Evolutionary conservation across 2,329 filamentous ascomycete genomes (phyloP).

Genomic region (Xylariaceae sp.): DNA sequence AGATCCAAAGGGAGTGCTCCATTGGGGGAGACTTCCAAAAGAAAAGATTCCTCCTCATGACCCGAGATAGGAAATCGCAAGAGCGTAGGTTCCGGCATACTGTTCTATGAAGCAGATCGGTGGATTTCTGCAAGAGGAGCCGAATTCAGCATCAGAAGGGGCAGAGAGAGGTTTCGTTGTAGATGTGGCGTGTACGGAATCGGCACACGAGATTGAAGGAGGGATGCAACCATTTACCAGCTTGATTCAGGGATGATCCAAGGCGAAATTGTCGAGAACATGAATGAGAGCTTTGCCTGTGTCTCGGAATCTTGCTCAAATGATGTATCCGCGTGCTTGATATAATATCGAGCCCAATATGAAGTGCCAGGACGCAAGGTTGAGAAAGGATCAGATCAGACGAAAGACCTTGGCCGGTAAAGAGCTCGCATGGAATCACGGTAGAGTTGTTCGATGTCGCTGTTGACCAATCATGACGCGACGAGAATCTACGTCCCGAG

Average conservation of each 20-base stretch:
- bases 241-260: constrained; percentile 1
- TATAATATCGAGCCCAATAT: constrained; percentile 5
- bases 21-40: constrained; percentile 54
- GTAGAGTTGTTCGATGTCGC: not conserved
- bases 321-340: not conserved
- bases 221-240: constrained; percentile 2
- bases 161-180: too few relatives aligned
- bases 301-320: constrained; percentile 1
- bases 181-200: too few relatives aligned
- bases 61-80: constrained; percentile 57
- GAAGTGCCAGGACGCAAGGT: constrained; percentile 1
- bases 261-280: not conserved
- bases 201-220: not conserved
- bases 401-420: constrained; percentile 4
- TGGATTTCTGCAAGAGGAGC: too few relatives aligned
- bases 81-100: constrained; percentile 32
- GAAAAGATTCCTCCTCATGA: constrained; percentile 48
- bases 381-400: not conserved
- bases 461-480: not conserved
- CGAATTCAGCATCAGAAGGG: too few relatives aligned
- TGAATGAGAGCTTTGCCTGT: constrained; percentile 1
- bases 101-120: not conserved
- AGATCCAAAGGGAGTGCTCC: constrained; percentile 55
- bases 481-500: too few relatives aligned
- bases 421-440: constrained; percentile 3